These are phyloP conservation scores for Metschnikowia chrysomelidarum DNA, from an alignment of 805 yeast species.

Conservation along the genomic window DNA sequence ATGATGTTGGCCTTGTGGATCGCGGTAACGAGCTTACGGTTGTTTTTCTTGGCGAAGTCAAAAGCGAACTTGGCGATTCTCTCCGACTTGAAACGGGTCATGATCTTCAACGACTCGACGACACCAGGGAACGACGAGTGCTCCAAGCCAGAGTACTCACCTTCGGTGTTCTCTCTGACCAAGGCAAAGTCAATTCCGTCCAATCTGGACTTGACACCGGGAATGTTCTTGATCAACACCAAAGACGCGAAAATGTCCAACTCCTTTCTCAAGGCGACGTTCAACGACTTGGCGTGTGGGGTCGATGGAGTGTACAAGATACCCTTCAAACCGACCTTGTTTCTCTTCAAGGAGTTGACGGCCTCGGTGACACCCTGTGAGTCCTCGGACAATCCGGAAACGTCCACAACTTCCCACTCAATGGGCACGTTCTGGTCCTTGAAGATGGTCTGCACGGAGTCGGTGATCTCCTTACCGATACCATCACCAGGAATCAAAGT, in stretches of 20 bases:
- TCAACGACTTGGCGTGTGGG: conserved; percentile 76
- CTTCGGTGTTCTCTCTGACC: conserved; percentile 98
- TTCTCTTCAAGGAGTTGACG: conserved; percentile 87
- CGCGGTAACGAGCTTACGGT: conserved; percentile 91
- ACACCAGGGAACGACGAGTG: conserved; percentile 97
- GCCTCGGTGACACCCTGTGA: conserved; percentile 68
- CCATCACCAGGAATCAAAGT: conserved; percentile 98
- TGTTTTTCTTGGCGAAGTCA: conserved; percentile 89
- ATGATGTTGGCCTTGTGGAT: conserved; percentile 99
- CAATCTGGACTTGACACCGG: conserved; percentile 90
- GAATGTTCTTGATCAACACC: conserved; percentile 89
- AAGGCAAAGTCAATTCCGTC: conserved; percentile 88
- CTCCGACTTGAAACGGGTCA: conserved; percentile 92
- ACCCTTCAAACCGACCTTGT: conserved; percentile 96
- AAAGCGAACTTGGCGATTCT: conserved; percentile 97
- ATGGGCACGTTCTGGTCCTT: conserved; percentile 85
- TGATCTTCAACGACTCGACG: conserved; percentile 93
- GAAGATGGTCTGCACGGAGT: conserved; percentile 88
- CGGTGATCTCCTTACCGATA: conserved; percentile 94
- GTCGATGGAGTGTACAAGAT: conserved; percentile 88
- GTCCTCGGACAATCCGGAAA: conserved; percentile 42
- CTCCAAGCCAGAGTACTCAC: conserved; percentile 97
- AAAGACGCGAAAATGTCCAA: conserved; percentile 93
- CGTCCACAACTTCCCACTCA: conserved; percentile 74
- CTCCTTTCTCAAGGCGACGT: conserved; percentile 95